Conservation (phyloP, 2,329 filamentous ascomycete genomes). For the Didymella lethalis region DNA sequence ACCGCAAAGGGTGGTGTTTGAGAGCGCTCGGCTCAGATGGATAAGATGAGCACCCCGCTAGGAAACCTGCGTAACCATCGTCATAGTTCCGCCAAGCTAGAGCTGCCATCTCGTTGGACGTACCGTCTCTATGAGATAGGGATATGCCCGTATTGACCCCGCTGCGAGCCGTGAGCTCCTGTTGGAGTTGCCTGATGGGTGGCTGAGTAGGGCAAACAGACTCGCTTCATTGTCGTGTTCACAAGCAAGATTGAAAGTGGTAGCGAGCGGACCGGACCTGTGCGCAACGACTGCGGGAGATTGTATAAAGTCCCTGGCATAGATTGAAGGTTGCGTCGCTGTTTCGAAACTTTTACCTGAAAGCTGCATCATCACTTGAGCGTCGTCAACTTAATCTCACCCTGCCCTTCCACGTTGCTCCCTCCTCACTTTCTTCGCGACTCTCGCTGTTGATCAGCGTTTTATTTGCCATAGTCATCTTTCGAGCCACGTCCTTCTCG, state of each 20-base stretch:
- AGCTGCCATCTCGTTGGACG: constrained; percentile 7
- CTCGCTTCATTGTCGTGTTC: constrained; percentile 20
- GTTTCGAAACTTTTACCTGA: constrained; percentile 28
- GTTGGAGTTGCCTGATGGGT: constrained; percentile 16
- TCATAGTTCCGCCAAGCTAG: constrained; percentile 12
- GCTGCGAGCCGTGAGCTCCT: constrained; percentile 20
- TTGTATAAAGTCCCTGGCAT: constrained; percentile 30
- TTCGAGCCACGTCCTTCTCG: background rate
- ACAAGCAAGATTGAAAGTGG: constrained; percentile 21
- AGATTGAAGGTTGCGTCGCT: constrained; percentile 24
- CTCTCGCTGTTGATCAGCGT: constrained; percentile 10
- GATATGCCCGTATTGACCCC: constrained; percentile 19
- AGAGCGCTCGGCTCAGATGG: constrained; percentile 8
- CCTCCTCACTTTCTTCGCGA: constrained; percentile 2
- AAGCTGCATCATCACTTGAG: constrained; percentile 19
- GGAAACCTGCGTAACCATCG: constrained; percentile 5
- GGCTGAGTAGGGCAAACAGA: constrained; percentile 18
- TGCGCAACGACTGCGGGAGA: constrained; percentile 22
- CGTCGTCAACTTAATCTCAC: constrained; percentile 2
- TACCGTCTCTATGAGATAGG: constrained; percentile 1
- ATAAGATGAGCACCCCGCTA: constrained; percentile 13
- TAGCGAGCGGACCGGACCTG: constrained; percentile 23
- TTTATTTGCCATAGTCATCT: background rate
- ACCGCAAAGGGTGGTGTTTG: background rate
- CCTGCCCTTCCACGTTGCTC: constrained; percentile 11